Evolutionary conservation across 1,284 basidiomycete genomes (phyloP), one percentile per base, ranked within the genome.

Genomic region (Earliella scabrosa): DNA sequence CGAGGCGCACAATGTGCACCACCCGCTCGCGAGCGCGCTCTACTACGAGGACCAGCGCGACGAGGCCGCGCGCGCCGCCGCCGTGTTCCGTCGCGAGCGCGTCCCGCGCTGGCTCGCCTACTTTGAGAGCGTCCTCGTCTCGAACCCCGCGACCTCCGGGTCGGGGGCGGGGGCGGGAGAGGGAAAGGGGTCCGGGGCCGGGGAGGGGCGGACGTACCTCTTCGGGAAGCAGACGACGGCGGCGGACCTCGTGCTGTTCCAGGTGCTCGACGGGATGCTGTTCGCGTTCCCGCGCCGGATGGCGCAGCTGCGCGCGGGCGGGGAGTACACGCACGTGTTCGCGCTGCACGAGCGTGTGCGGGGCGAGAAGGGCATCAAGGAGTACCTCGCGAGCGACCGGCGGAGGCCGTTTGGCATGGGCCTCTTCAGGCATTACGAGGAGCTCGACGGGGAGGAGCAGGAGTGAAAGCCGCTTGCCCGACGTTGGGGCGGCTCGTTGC

Each of bases 21-120:
- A 78, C 59, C 77, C 77, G 0, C 60, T 78, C 46, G 68, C 72
- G 10, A 40, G 49, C 4, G 57, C 52, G 18, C 57, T 69, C 20
- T 78, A 77, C 67, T 80, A 83, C 71, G 80, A 82, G 56, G 77
- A 82, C n/a, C 81, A 82, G 67, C 76, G 75, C 56, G 59, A 63
- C 1, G 68, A 67, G 52, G 66, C 65, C 2, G 60, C 67, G n/a
- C 52, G 61, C 26, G 52, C 45, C 32, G 73, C 80, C 10, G 66
- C 69, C 39, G 71, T 73, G 38, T 77, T 81, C 64, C 72, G 79
- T 20, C 55, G 65, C 39, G 60, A 61, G 4, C 76, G 82, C 32
- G 61, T 83, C 23, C 82, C 81, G 44, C 81, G 79, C 61, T 83
- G 78, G 68, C 65, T 82, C 51, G 56, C 56, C 43, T 69, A 75